Evolutionary conservation across 345 rosid genomes (phyloP).

Genomic region (Tarenaya hassleriana): DNA sequence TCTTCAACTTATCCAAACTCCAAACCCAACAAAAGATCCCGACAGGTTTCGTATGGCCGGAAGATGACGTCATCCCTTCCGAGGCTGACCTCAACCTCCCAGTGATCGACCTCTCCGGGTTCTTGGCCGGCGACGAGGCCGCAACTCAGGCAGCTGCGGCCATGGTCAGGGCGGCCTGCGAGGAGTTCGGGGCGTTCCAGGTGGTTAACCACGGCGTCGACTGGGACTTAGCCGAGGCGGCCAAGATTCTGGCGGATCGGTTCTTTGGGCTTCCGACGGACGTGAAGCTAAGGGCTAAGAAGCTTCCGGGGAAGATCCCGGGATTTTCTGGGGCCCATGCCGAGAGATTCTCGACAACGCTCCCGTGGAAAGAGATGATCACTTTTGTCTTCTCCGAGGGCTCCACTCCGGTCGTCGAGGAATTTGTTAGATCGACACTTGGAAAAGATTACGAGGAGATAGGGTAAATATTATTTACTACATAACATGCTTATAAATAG

Average conservation of each 20-base stretch:
- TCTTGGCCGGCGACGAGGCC: conserved; percentile 37
- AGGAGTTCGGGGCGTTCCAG: conserved; percentile 54
- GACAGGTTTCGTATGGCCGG: conserved; percentile 39
- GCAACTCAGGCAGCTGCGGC: conserved; percentile 24
- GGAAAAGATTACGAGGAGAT: conserved; percentile 32
- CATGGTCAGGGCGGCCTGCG: conserved; percentile 40
- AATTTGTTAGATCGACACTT: conserved; percentile 30
- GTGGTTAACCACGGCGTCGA: conserved; percentile 59
- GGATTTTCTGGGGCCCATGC: conserved; percentile 45
- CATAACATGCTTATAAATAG: conserved; percentile 1
- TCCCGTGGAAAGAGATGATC: conserved; percentile 70
- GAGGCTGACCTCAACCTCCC: conserved; percentile 39
- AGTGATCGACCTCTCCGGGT: conserved; percentile 37
- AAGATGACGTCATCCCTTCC: conserved; percentile 26
- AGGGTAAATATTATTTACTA: too few relatives aligned
- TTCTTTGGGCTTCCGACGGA: conserved; percentile 33
- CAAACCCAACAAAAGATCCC: conserved; percentile 30
- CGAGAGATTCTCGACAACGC: conserved; percentile 38
- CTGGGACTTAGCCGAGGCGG: conserved; percentile 30
- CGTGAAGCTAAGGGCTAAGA: conserved; percentile 30
- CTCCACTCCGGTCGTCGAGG: conserved; percentile 23
- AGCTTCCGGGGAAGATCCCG: conserved; percentile 23
- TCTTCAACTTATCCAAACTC: conserved; percentile 24
- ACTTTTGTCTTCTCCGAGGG: conserved; percentile 26
- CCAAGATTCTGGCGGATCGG: conserved; percentile 22